These are phyloP conservation scores for Trichoderma semiorbis DNA, from an alignment of 2,329 filamentous ascomycete species.

Conservation along the genomic window DNA sequence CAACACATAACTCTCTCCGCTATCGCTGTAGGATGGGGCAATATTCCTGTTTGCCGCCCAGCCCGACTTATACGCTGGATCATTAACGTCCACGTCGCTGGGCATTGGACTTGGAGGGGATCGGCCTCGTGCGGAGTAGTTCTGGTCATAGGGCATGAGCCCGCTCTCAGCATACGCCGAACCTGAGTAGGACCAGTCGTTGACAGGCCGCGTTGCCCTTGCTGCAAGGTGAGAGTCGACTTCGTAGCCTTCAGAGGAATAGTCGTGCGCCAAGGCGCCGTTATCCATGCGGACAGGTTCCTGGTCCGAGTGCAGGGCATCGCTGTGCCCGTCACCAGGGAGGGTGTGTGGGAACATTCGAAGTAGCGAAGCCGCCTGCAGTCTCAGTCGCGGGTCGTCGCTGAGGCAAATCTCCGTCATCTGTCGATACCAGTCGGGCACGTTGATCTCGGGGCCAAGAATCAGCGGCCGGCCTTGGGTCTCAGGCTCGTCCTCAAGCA, in stretches of 20 bases:
- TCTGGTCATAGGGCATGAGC: conserved; percentile 38
- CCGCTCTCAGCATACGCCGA: conserved; percentile 37
- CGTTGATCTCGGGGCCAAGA: conserved; percentile 53
- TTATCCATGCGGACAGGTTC: conserved; percentile 41
- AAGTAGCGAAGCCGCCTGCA: conserved; percentile 70
- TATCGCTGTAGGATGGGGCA: conserved; percentile 39
- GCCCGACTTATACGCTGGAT: conserved; percentile 32
- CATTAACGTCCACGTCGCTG: conserved; percentile 39
- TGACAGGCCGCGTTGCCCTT: conserved; percentile 40
- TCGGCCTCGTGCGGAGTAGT: conserved; percentile 49
- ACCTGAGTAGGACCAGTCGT: conserved; percentile 43
- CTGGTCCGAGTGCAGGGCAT: conserved; percentile 21
- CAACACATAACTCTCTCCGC: conserved; percentile 24
- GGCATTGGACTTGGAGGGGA: conserved; percentile 52
- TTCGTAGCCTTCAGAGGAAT: conserved; percentile 36
- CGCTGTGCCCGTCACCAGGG: conserved; percentile 18
- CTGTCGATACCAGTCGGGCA: conserved; percentile 76
- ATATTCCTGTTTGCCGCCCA: conserved; percentile 40
- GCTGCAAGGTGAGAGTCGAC: conserved; percentile 35
- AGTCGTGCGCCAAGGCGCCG: conserved; percentile 38
- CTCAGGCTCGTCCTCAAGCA: conserved; percentile 87
- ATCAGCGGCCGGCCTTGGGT: conserved; percentile 67
- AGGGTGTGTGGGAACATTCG: conserved; percentile 56
- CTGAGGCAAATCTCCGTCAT: conserved; percentile 76
- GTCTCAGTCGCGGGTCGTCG: conserved; percentile 66